These are phyloP conservation scores for Aspergillus ellipticus DNA, from an alignment of 495 filamentous ascomycete species.

Conservation along the genomic window DNA sequence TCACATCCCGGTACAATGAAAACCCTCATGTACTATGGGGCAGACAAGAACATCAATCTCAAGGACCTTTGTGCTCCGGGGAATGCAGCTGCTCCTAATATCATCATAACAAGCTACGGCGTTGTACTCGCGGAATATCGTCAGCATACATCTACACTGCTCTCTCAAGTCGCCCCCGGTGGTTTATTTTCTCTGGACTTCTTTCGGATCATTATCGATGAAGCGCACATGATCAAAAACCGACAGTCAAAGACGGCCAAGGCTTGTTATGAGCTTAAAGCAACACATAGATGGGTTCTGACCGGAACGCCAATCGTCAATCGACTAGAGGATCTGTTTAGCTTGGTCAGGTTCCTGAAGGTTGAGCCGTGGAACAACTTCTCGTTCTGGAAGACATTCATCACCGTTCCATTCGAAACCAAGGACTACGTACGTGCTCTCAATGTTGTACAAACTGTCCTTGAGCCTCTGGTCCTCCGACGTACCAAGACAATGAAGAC, in stretches of 20 bases:
- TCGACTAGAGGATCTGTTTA: constrained; percentile 94
- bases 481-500: constrained; percentile 98
- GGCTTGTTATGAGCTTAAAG: constrained; percentile 85
- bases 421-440: constrained; percentile 90
- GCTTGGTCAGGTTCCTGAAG: constrained; percentile 80
- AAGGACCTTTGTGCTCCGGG: constrained; percentile 69
- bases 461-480: constrained; percentile 92
- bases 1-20: constrained; percentile 78
- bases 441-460: constrained; percentile 93
- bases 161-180: constrained; percentile 55
- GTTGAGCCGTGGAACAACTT: constrained; percentile 99
- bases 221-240: constrained; percentile 94
- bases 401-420: constrained; percentile 92
- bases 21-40: constrained; percentile 85
- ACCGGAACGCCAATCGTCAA: constrained; percentile 98
- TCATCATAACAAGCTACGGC: constrained; percentile 96
- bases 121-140: constrained; percentile 86
- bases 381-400: constrained; percentile 98
- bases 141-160: constrained; percentile 49
- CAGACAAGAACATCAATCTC: constrained; percentile 73
- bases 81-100: constrained; percentile 74
- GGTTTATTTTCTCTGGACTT: constrained; percentile 90
- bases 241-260: constrained; percentile 82
- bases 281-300: constrained; percentile 85
- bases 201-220: constrained; percentile 91